phyloP scores from a whole-genome alignment of 148 eudicot genomes.

The Rhododendron williamsianum region DNA sequence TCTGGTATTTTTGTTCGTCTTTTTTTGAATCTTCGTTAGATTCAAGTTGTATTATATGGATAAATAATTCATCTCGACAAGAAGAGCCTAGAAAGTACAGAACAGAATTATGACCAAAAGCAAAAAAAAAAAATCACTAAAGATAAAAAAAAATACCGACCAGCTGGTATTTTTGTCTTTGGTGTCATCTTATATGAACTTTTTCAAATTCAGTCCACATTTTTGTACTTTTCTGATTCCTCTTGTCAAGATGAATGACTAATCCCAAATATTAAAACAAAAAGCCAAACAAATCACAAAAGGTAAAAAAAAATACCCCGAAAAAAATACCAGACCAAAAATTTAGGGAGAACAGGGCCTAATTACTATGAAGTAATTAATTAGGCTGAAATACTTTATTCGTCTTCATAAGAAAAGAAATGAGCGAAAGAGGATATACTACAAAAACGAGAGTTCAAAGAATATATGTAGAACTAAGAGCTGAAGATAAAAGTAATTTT shows the following conservation, averaged over 20 bases:
- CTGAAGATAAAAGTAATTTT: neutral
- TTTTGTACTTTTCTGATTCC: too few relatives aligned
- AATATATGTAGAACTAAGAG: neutral
- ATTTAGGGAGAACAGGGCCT: neutral
- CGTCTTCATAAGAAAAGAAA: neutral
- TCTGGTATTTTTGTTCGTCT: neutral
- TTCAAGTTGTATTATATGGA: neutral
- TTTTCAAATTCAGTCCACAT: neutral
- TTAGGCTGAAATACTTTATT: neutral
- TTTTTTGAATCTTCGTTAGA: neutral
- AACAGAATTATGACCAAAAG: neutral
- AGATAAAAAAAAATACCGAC: neutral
- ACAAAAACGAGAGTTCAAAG: neutral
- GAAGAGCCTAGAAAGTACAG: neutral
- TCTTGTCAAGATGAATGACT: too few relatives aligned
- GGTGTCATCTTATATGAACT: neutral
- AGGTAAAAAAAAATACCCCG: too few relatives aligned
- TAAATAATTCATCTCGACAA: neutral
- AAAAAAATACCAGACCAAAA: neutral
- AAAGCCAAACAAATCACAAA: neutral
- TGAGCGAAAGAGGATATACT: neutral
- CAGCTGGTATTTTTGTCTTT: neutral
- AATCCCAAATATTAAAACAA: neutral
- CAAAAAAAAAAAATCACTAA: neutral
- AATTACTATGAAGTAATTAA: neutral